Evolutionary conservation across 148 eudicot species (phyloP), one percentile per base, ranked within the genome.

Genomic region (Dysphania ambrosioides): DNA sequence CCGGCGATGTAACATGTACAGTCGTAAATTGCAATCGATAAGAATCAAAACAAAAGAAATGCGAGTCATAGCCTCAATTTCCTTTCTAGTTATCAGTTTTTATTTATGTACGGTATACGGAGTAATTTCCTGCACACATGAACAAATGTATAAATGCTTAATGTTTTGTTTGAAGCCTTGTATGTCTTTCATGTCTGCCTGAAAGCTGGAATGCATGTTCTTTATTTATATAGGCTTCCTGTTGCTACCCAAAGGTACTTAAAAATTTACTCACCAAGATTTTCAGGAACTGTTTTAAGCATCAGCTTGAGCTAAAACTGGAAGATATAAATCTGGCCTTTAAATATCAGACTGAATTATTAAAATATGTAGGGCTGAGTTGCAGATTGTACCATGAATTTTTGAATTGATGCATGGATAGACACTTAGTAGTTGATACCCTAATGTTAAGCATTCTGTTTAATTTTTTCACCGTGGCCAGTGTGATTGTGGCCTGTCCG

Each of bases 381-480:
- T 58, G 30, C 30, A 23, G 32, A 58, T 31, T 23, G 16, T 58
- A 58, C 26, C n/a, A 58, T 47, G 53, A 58, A 24, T 26, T 10
- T 8, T 24, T 24, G 30, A 18, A 18, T 8, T 26, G 53, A 47
- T 2, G 53, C 53, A 53, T n/a, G n/a, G n/a, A n/a, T 91, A 90
- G 86, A 83, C 91, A 5, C 24, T 42, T 42, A 12, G 15, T 42
- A n/a, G n/a, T 42, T 42, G 23, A 53, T 53, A 47, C 21, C 10
- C 57, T 9, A 66, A 72, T 53, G 32, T 40, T 32, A 24, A 13
- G 56, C 53, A 64, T 71, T 60, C 55, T 74, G 65, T 78, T 0
- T 15, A 27, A 5, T 1, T 31, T 12, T 40, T n/a, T n/a, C n/a
- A n/a, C n/a, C n/a, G n/a, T 69, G 73, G 73, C 77, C 62, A 31